phyloP scores from a whole-genome alignment of 1,284 basidiomycete genomes.

The Pyrrhoderma lamaoense region DNA sequence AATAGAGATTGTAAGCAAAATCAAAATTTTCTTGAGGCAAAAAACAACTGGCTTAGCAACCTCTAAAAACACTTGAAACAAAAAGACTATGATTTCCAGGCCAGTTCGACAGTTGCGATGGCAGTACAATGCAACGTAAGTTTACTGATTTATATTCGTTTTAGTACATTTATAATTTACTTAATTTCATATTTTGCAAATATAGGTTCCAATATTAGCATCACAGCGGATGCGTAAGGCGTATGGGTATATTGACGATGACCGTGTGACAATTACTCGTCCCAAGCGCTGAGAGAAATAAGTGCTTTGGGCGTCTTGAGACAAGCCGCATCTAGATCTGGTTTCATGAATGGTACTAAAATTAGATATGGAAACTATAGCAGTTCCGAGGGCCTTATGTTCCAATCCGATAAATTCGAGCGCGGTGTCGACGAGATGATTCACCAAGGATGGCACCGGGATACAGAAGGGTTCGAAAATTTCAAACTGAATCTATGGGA shows the following conservation, averaged over 20 bases:
- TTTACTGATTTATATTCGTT: too few species aligned
- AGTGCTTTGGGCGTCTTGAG: slow-evolving; percentile 30
- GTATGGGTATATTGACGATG: slow-evolving; percentile 32
- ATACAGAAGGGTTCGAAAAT: background rate
- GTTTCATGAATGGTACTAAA: background rate
- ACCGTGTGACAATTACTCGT: slow-evolving; percentile 29
- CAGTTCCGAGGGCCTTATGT: background rate
- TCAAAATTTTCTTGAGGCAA: too few species aligned
- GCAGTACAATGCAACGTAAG: slow-evolving; percentile 30
- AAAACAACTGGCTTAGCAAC: too few species aligned
- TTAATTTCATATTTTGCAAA: background rate
- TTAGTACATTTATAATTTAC: too few species aligned
- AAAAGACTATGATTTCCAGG: slow-evolving; percentile 26
- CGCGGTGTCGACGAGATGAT: slow-evolving; percentile 1
- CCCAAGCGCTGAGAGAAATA: slow-evolving; percentile 33
- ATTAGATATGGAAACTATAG: too few species aligned
- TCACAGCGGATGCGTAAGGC: slow-evolving; percentile 29
- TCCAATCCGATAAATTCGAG: background rate
- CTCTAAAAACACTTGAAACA: background rate
- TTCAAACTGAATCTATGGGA: slow-evolving; percentile 9
- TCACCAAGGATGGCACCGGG: background rate
- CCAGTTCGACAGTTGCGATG: slow-evolving; percentile 34
- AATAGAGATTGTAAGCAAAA: slow-evolving; percentile 6
- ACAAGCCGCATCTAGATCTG: slow-evolving; percentile 16
- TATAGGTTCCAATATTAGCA: slow-evolving; percentile 31